Conservation (phyloP, 345 rosid genomes). For the Salix dunnii region DNA sequence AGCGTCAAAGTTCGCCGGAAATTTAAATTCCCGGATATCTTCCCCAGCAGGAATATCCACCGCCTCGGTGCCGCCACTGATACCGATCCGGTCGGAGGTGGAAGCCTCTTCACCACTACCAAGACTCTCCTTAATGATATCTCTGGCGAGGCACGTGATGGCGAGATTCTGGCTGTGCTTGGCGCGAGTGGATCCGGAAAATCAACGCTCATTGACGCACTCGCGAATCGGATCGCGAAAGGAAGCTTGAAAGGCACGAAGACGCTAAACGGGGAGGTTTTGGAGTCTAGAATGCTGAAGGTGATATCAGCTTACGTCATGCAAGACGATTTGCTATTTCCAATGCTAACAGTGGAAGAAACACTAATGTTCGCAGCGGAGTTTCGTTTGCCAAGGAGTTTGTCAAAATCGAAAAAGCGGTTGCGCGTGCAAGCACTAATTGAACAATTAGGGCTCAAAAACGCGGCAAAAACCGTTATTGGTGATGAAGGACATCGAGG, state of each 20-base stretch:
- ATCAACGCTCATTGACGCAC: constrained; percentile 74
- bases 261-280: constrained; percentile 60
- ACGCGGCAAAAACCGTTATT: constrained; percentile 78
- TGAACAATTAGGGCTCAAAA: constrained; percentile 78
- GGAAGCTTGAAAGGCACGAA: constrained; percentile 69
- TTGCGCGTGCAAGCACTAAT: constrained; percentile 72
- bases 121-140: constrained; percentile 74
- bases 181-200: constrained; percentile 97
- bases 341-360: constrained; percentile 90
- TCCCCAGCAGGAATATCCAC: constrained; percentile 14
- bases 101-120: constrained; percentile 35
- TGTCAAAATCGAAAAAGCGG: constrained; percentile 73
- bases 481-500: constrained; percentile 98
- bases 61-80: constrained; percentile 19
- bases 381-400: constrained; percentile 71
- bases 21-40: constrained; percentile 34
- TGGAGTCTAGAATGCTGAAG: constrained; percentile 71
- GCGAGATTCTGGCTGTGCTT: constrained; percentile 83
- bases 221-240: constrained; percentile 80
- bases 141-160: constrained; percentile 83
- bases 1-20: constrained; percentile 57
- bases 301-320: constrained; percentile 90
- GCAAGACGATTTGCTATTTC: constrained; percentile 86
- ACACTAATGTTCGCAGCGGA: constrained; percentile 88
- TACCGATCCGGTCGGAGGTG: constrained; percentile 39